phyloP scores from a whole-genome alignment of 2,329 filamentous ascomycete species.

The Trichoderma semiorbis region DNA sequence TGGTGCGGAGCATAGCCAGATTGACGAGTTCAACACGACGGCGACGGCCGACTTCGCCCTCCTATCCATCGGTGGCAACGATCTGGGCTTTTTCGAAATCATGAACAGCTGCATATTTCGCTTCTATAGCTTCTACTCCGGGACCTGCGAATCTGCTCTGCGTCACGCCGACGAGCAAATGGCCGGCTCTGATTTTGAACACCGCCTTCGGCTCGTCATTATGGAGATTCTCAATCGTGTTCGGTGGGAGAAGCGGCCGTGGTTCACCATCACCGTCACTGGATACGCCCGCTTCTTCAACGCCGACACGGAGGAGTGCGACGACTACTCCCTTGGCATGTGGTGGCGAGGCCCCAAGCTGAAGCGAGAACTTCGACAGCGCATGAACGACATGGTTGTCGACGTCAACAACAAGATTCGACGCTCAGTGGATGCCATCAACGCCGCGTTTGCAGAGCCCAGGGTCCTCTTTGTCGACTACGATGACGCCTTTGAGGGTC shows the following conservation, averaged over 20 bases:
- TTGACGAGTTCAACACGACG: slow-evolving; percentile 40
- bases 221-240: slow-evolving; percentile 43
- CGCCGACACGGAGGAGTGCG: slow-evolving; percentile 40
- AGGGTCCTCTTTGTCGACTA: slow-evolving; percentile 45
- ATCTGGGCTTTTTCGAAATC: slow-evolving; percentile 48
- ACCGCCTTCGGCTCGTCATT: slow-evolving; percentile 38
- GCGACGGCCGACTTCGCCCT: slow-evolving; percentile 41
- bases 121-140: slow-evolving; percentile 48
- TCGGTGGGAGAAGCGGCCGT: slow-evolving; percentile 43
- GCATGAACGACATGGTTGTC: slow-evolving; percentile 45
- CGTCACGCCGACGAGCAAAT: slow-evolving; percentile 33
- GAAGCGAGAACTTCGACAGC: slow-evolving; percentile 34
- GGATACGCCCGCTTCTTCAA: slow-evolving; percentile 50
- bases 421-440: slow-evolving; percentile 35
- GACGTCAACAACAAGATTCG: slow-evolving; percentile 41
- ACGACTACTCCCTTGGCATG: slow-evolving; percentile 43
- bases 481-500: slow-evolving; percentile 42
- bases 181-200: slow-evolving; percentile 36
- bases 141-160: slow-evolving; percentile 42
- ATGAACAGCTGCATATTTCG: slow-evolving; percentile 50
- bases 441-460: slow-evolving; percentile 34
- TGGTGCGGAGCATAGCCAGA: slow-evolving; percentile 37
- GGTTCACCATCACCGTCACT: slow-evolving; percentile 43
- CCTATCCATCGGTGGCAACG: slow-evolving; percentile 47
- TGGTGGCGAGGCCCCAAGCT: slow-evolving; percentile 45